Evolutionary conservation across 257 asterid species (phyloP).

Genomic region (Jasminum sambac): DNA sequence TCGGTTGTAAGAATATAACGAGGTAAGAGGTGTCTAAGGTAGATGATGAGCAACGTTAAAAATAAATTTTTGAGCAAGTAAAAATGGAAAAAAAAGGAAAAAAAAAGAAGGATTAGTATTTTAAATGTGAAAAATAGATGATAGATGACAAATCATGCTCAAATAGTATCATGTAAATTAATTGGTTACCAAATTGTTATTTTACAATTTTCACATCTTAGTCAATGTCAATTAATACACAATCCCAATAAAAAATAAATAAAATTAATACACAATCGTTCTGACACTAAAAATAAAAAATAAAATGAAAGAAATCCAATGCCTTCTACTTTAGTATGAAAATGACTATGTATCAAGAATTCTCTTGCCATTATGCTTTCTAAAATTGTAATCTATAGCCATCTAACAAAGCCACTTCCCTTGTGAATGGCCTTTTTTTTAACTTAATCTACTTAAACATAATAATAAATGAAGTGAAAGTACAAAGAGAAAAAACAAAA

Average conservation of each 20-base stretch:
- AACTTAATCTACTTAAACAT: background rate
- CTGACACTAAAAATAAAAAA: background rate
- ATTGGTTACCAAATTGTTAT: background rate
- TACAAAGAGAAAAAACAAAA: too few species aligned
- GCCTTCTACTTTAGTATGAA: background rate
- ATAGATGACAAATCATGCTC: background rate
- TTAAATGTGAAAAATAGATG: background rate
- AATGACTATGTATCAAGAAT: background rate
- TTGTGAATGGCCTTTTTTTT: background rate
- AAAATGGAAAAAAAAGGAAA: background rate
- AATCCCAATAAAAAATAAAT: background rate
- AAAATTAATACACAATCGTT: background rate
- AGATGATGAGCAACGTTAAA: constrained; percentile 36
- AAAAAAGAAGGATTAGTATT: background rate
- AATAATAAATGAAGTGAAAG: background rate
- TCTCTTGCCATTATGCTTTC: background rate
- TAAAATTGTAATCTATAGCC: background rate
- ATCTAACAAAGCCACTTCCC: background rate
- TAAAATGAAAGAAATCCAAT: background rate
- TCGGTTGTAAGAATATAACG: constrained; percentile 50
- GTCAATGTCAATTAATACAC: background rate
- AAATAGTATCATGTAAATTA: background rate
- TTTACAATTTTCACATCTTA: background rate
- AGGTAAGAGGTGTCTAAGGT: constrained; percentile 37
- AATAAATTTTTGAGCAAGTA: constrained; percentile 3